Evolutionary conservation across 805 yeast species (phyloP).

Genomic region (Alloascoidea hylecoeti): DNA sequence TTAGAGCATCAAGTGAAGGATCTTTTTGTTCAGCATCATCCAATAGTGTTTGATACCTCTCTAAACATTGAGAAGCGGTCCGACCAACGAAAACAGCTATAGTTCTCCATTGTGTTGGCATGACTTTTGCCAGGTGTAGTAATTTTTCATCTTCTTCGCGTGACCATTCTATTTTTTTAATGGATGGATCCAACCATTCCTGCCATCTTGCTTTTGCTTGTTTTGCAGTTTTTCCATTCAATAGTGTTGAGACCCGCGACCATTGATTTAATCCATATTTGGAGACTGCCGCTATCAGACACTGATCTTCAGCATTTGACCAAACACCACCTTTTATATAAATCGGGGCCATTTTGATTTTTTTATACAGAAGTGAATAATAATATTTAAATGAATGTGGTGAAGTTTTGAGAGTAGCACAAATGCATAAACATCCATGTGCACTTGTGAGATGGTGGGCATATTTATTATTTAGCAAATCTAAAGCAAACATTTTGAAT

Average conservation of each 20-base stretch:
- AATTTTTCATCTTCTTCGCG: constrained; percentile 64
- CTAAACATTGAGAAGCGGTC: constrained; percentile 78
- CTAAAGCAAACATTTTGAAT: no score
- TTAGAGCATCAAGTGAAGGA: constrained; percentile 33
- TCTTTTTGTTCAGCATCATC: constrained; percentile 29
- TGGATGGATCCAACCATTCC: constrained; percentile 70
- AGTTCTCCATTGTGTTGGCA: constrained; percentile 93
- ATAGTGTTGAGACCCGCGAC: constrained; percentile 80
- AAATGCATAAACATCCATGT: no score
- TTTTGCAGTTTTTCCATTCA: constrained; percentile 75
- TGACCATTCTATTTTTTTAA: constrained; percentile 55
- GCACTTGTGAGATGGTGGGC: no score
- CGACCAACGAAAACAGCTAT: constrained; percentile 73
- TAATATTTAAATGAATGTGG: background rate
- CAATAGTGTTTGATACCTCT: constrained; percentile 63
- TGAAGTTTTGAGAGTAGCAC: no score
- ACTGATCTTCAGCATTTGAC: constrained; percentile 78
- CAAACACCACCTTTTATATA: constrained; percentile 84
- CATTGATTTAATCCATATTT: constrained; percentile 93
- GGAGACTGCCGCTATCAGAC: constrained; percentile 78
- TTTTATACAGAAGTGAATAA: background rate
- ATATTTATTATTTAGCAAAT: no score
- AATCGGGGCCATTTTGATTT: constrained; percentile 33
- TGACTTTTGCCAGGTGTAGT: constrained; percentile 44
- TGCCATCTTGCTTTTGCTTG: constrained; percentile 92